Conservation (phyloP, 805 yeast species). For the Metschnikowia lunata region DNA sequence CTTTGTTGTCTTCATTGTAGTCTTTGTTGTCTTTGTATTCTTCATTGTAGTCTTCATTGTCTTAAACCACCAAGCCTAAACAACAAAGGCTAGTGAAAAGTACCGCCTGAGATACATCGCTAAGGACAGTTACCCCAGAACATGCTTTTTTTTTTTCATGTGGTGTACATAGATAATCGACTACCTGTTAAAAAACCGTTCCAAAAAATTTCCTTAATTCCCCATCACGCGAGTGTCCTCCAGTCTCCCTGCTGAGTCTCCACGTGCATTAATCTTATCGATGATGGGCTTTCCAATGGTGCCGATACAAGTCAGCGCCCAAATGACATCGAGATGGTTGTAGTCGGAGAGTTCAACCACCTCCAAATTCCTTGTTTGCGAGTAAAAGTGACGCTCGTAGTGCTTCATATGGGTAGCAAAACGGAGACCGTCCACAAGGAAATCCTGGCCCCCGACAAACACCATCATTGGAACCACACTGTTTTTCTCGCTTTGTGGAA, state of each 20-base stretch:
- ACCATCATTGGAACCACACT: slow-evolving; percentile 53
- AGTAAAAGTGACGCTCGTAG: slow-evolving; percentile 48
- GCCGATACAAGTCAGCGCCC: slow-evolving; percentile 79
- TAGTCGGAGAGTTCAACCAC: slow-evolving; percentile 53
- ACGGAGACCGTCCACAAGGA: slow-evolving; percentile 69
- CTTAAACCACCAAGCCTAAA: no score
- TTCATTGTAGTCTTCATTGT: no score
- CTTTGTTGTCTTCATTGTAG: no score
- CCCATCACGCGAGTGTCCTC: neutral
- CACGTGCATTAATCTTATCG: slow-evolving; percentile 9
- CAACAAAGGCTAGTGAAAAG: no score
- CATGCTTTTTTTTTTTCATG: no score
- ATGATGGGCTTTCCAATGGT: slow-evolving; percentile 49
- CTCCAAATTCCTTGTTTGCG: slow-evolving; percentile 31
- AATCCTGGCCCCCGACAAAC: slow-evolving; percentile 70
- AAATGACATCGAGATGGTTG: slow-evolving; percentile 84
- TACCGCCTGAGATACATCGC: no score
- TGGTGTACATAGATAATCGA: no score
- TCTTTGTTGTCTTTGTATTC: no score
- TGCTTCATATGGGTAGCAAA: slow-evolving; percentile 60
- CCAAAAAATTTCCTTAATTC: no score
- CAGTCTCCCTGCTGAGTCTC: neutral
- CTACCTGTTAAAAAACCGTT: no score
- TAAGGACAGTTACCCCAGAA: no score
- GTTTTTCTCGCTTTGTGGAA: slow-evolving; percentile 24